Evolutionary conservation across 2,329 filamentous ascomycete genomes (phyloP), one percentile per base, ranked within the genome.

Genomic region (Daldinia sp.): DNA sequence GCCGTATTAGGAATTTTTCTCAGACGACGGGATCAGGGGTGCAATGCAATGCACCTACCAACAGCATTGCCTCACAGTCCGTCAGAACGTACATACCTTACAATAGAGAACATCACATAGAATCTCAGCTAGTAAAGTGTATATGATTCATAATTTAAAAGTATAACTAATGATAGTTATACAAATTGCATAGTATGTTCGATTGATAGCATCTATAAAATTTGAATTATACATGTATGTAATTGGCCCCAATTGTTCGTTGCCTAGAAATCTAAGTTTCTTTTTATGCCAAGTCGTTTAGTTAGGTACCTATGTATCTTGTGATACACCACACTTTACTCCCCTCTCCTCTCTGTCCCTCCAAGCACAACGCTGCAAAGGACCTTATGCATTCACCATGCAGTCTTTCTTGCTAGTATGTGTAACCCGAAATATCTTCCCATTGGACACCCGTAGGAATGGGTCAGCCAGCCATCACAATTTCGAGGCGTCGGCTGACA

Each of bases 381-480:
- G 26, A 33, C 15, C 46, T 30, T 33, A 33, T 51, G 46, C 46
- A 51, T 51, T 51, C 33, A 15, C 46, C 18, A 51, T 51, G 26
- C 46, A 51, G 46, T 51, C 57, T 66, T 66, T 28, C 26, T 70
- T 51, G 53, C 51, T 51, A 62, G 28, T 44, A 33, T 67, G 66
- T 71, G 61, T 63, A 62, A 66, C 70, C 41, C 51, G 53, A 35
- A 44, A n/a, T 23, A 18, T 51, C 55, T 65, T 67, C 51, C 51
- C 33, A 64, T 67, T 72, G 71, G 70, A 39, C 37, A 71, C 73
- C 69, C 71, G 74, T 74, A 72, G 74, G 73, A 71, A 67, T 63
- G 60, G 65, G 35, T 58, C 61, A 67, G 60, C 69, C 56, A 63
- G 57, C 67, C 59, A 63, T 57, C 60, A 57, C 58, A 54, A 51